Percentiles rank a stretch among this genome's conserved stretches.
phyloP scores from a whole-genome alignment of 2,329 filamentous ascomycete species.

The Lojkania enalia region DNA sequence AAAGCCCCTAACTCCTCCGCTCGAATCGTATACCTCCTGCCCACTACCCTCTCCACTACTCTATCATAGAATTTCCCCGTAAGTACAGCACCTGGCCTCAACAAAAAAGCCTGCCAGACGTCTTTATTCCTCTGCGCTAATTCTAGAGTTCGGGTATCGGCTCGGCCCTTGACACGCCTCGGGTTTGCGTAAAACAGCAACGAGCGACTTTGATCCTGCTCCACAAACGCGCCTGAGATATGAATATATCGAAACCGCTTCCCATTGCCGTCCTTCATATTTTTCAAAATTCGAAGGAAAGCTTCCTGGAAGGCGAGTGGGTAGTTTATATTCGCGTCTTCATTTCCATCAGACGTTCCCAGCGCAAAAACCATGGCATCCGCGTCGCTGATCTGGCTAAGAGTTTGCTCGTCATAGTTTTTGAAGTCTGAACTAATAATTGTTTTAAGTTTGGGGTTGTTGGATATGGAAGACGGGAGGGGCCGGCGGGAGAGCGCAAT shows the following conservation, averaged over 20 bases:
- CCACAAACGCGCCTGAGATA: slow-evolving; percentile 19
- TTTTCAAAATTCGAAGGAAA: slow-evolving; percentile 3
- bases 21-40: slow-evolving; percentile 7
- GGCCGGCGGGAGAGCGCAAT: slow-evolving; percentile 17
- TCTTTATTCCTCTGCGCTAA: slow-evolving; percentile 16
- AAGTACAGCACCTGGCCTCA: slow-evolving; percentile 21
- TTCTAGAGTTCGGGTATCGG: slow-evolving; percentile 15
- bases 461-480: slow-evolving; percentile 5
- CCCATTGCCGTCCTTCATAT: neutral
- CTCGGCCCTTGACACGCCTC: slow-evolving; percentile 19
- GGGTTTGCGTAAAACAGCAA: slow-evolving; percentile 16
- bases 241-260: slow-evolving; percentile 17
- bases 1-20: slow-evolving; percentile 20
- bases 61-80: neutral
- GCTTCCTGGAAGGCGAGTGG: slow-evolving; percentile 20
- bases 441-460: slow-evolving; percentile 15
- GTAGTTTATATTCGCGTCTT: slow-evolving; percentile 21
- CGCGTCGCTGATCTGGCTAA: slow-evolving; percentile 14
- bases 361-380: slow-evolving; percentile 27
- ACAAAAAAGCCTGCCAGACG: slow-evolving; percentile 17
- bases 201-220: slow-evolving; percentile 15
- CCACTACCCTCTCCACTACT: neutral
- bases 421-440: slow-evolving; percentile 20
- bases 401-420: slow-evolving; percentile 2
- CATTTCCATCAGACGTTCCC: slow-evolving; percentile 20